These are phyloP conservation scores for Chalciporus sphaerocephalus DNA, from an alignment of 768 basidiomycete genomes.

Conservation along the genomic window DNA sequence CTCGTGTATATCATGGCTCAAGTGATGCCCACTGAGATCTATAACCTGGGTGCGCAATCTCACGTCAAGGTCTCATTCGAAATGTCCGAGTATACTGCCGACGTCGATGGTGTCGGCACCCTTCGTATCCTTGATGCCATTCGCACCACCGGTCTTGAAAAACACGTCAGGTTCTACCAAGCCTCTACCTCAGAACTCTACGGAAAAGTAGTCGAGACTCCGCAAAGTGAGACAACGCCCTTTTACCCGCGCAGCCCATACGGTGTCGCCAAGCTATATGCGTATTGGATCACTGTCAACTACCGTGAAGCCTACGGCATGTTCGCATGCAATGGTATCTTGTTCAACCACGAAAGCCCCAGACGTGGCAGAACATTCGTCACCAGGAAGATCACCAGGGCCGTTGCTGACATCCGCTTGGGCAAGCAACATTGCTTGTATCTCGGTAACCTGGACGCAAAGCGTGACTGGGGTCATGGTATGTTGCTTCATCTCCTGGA, in stretches of 20 bases:
- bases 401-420: conserved; percentile 85
- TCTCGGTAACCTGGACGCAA: conserved; percentile 90
- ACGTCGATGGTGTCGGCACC: conserved; percentile 93
- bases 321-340: conserved; percentile 94
- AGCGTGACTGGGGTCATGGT: conserved; percentile 99
- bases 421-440: conserved; percentile 90
- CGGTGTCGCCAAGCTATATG: conserved; percentile 92
- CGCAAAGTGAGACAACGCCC: conserved; percentile 92
- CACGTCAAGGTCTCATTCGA: conserved; percentile 99
- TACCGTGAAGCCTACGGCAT: conserved; percentile 95
- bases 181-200: conserved; percentile 97
- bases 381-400: conserved; percentile 89
- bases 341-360: conserved; percentile 98
- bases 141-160: conserved; percentile 90
- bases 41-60: conserved; percentile 96
- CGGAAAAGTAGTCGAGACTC: conserved; percentile 93
- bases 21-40: conserved; percentile 93
- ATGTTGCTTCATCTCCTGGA: conserved; percentile 19
- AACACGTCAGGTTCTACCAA: conserved; percentile 93
- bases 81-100: conserved; percentile 98
- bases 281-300: conserved; percentile 87
- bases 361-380: conserved; percentile 93
- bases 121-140: conserved; percentile 94
- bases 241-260: conserved; percentile 99
- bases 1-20: conserved; percentile 94